Base-by-base conservation (phyloP, 2,329 filamentous ascomycete species). In the Calonectria hongkongensis region DNA sequence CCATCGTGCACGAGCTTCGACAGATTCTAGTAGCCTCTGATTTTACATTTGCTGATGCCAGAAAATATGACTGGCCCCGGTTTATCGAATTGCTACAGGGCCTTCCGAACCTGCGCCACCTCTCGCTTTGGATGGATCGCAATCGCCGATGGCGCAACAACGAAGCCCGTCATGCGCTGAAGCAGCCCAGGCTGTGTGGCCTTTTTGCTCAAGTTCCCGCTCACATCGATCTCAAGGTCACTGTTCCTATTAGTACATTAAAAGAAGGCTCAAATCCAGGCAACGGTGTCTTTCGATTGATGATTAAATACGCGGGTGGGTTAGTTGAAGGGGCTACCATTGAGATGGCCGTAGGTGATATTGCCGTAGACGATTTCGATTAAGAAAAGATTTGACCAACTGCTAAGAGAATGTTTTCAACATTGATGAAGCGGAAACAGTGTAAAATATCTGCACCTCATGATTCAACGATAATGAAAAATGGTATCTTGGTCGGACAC, bases 81-180 rank as follows among this genome's bases (percentile, higher is more conserved):
- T 33, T 58, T 27, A 27, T 15, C 3, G 18, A 41, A 9, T 8
- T 41, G 7, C n/a, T 58, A 3, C 2, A 33, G 12, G n/a, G 36
- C 30, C 41, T 68, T 21, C 41, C 41, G 5, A 68, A 48, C 21
- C 21, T 68, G 41, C 65, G 51, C 6, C 21, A 33, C 10, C 28
- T 68, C 13, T 60, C 50, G 3, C 27, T 68, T 47, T 68, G 65
- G 65, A 58, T 68, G 39, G 66, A 68, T n/a, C n/a, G 30, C 7
- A 33, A 45, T 12, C 66, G 54, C n/a, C 50, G 66, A 13, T 68
- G 51, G 66, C 51, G 66, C n/a, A 68, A 68, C 43, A 68, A 60
- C 16, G 47, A 16, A 12, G 51, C 51, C 7, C 66, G 66, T 10
- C 30, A 58, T 15, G 4, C 28, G 9, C 43, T 60, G 6, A 33